These are phyloP conservation scores for Fusarium sp. DNA, from an alignment of 2,329 filamentous ascomycete species.

Conservation along the genomic window DNA sequence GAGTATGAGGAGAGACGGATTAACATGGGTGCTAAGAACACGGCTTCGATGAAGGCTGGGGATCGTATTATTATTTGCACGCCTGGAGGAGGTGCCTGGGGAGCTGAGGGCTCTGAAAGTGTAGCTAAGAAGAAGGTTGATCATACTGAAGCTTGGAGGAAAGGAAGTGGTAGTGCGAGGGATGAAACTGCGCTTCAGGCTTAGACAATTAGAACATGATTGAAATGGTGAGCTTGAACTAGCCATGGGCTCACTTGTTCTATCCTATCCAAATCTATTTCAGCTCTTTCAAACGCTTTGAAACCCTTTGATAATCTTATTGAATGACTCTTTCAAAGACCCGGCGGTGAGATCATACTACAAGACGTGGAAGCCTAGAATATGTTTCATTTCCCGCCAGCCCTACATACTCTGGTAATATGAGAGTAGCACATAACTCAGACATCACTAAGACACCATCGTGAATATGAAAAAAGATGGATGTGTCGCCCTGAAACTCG, in stretches of 20 bases:
- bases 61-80: conserved; percentile 83
- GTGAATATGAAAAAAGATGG: neutral
- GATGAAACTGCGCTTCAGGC: conserved; percentile 70
- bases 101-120: conserved; percentile 67
- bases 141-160: conserved; percentile 63
- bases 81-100: conserved; percentile 84
- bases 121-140: conserved; percentile 64
- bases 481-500: conserved; percentile 11
- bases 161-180: conserved; percentile 66
- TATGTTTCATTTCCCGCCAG: neutral
- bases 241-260: neutral
- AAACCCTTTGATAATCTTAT: neutral
- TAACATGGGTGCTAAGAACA: conserved; percentile 84
- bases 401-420: neutral
- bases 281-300: neutral
- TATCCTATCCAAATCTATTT: neutral
- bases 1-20: conserved; percentile 71
- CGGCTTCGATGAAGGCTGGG: conserved; percentile 78
- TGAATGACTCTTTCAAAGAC: neutral
- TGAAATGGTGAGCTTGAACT: neutral
- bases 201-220: conserved; percentile 42
- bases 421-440: neutral
- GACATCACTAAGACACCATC: conserved; percentile 4
- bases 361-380: neutral
- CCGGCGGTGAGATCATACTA: neutral